phyloP scores from a whole-genome alignment of 306 rosid genomes.

The Rubus parviflorus region DNA sequence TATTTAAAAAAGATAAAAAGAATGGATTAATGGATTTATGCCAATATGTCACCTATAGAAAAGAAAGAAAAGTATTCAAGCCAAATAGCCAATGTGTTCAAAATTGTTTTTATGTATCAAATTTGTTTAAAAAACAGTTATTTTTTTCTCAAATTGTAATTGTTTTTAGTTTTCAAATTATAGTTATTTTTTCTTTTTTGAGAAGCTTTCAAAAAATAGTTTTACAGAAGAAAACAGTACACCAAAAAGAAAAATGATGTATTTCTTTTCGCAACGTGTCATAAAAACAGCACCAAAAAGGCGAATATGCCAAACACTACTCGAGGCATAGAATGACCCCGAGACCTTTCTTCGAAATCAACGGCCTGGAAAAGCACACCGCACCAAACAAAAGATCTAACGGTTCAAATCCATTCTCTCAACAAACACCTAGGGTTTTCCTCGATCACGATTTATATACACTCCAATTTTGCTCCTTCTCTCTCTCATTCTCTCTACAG shows the following conservation, averaged over 20 bases:
- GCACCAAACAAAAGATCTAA: constrained; percentile 27
- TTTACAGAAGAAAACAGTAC: neutral
- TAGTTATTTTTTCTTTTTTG: too few relatives aligned
- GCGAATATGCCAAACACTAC: constrained; percentile 35
- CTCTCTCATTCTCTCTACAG: neutral
- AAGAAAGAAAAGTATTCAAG: too few relatives aligned
- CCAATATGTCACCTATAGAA: too few relatives aligned
- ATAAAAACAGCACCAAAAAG: neutral
- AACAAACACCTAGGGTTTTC: constrained; percentile 35
- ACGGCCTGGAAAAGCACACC: constrained; percentile 32
- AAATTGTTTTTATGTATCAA: too few relatives aligned
- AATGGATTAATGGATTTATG: too few relatives aligned
- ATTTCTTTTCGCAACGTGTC: neutral
- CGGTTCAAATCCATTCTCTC: constrained; percentile 32
- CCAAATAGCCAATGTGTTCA: too few relatives aligned
- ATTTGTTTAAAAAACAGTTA: too few relatives aligned
- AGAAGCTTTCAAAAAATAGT: too few relatives aligned
- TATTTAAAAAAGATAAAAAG: too few relatives aligned
- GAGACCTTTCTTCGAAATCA: constrained; percentile 25
- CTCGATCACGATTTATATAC: neutral
- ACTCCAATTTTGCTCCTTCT: constrained; percentile 14
- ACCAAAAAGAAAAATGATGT: neutral
- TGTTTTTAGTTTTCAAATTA: too few relatives aligned
- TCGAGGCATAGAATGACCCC: constrained; percentile 23
- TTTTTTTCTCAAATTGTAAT: too few relatives aligned